Evolutionary conservation across 441 rosid genomes (phyloP), one percentile per base, ranked within the genome.

Genomic region (Erodium texanum): DNA sequence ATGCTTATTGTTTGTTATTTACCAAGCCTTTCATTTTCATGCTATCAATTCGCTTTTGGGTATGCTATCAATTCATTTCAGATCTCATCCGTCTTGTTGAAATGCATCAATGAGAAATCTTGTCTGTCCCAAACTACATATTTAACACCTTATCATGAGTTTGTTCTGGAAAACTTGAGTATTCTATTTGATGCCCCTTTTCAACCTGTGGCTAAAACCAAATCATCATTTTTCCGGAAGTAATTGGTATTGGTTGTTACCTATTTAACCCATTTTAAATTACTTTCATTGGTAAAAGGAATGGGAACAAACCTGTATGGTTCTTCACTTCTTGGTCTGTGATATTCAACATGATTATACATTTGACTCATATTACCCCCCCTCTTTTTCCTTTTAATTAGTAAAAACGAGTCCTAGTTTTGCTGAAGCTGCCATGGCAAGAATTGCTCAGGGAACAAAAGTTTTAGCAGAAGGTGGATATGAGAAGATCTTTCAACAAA

Each of bases 381-480:
- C 6, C 6, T n/a, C 11, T 48, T 36, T 6, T 4, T 36, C 43
- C 7, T 48, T 48, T 48, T 14, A 48, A 45, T 14, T 48, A 48
- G 56, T 48, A 19, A 48, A 12, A 48, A 48, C 56, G 7, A 84
- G 84, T 71, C 83, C 96, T 7, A 89, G 85, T 73, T 12, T 93
- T 68, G 70, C 84, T 2, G 92, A 93, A 67, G 93, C 89, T 24
- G 92, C 97, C 68, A 76, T 84, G 90, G 89, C 91, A 48, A 90
- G 90, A 80, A 81, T 87, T 62, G 18, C 87, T 68, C 94, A 85
- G 66, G 93, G 96, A 56, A 83, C 92, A 63, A 93, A 82, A 75
- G 78, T 90, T 65, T 69, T 93, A 3, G 61, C 86, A 2, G 92
- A 87, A 84, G 97, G 97, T 78, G 98, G 97, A 41, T 81, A 84